A percentile compares a stretch with the other conserved stretches of the same genome.
phyloP scores from a whole-genome alignment of 148 eudicot species.

The Cornus florida region DNA sequence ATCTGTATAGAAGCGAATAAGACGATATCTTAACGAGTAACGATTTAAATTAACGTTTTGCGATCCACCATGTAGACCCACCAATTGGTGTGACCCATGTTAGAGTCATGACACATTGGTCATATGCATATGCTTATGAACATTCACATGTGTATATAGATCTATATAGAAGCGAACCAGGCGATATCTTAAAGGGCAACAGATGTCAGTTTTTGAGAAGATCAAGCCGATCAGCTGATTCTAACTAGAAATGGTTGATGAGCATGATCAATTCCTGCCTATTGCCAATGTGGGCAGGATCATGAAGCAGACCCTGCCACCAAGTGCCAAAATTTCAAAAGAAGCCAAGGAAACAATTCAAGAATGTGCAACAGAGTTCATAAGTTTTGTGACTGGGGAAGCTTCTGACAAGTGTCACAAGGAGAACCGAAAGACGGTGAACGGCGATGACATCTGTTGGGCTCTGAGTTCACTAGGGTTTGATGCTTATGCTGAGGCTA shows the following conservation, averaged over 20 bases:
- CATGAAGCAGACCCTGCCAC: constrained; percentile 50
- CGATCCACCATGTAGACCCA: background rate
- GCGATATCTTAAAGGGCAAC: background rate
- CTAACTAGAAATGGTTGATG: constrained; percentile 39
- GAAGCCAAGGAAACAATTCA: constrained; percentile 59
- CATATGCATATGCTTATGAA: background rate
- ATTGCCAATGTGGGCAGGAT: constrained; percentile 63
- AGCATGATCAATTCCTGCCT: constrained; percentile 42
- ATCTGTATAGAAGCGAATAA: background rate
- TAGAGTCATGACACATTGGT: background rate
- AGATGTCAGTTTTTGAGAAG: background rate
- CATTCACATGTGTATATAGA: background rate
- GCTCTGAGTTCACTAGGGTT: constrained; percentile 60
- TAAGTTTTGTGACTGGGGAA: constrained; percentile 57
- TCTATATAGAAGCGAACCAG: background rate
- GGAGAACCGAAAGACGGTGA: constrained; percentile 64
- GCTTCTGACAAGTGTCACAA: constrained; percentile 65
- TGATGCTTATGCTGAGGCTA: constrained; percentile 45
- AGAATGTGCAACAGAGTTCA: constrained; percentile 60
- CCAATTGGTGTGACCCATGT: background rate
- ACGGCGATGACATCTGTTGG: constrained; percentile 60
- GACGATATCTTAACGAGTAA: background rate
- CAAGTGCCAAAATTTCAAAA: constrained; percentile 59
- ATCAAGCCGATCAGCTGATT: background rate
- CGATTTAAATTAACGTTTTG: too few relatives aligned